Evolutionary conservation across 2,329 filamentous ascomycete species (phyloP).

Genomic region (Neopestalotiopsis sp.): DNA sequence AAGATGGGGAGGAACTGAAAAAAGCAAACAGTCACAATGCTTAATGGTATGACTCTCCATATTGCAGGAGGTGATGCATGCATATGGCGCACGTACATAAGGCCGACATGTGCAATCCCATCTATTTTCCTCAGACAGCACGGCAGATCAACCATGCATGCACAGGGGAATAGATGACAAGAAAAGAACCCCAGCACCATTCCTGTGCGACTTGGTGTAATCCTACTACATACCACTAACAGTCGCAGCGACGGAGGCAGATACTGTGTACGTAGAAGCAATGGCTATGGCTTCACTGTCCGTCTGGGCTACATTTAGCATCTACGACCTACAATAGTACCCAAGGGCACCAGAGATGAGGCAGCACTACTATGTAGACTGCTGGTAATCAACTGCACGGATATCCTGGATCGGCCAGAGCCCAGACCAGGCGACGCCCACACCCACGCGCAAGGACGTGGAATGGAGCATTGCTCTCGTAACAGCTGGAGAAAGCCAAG

Average conservation of each 20-base stretch:
- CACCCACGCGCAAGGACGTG: constrained; percentile 14
- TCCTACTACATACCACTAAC: neutral
- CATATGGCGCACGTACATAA: neutral
- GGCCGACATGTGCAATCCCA: neutral
- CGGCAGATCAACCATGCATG: constrained; percentile 1
- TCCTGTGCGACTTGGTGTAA: neutral
- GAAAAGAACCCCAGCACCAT: neutral
- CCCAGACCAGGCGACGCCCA: constrained; percentile 1
- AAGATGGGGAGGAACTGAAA: neutral
- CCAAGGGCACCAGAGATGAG: neutral
- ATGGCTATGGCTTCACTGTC: neutral
- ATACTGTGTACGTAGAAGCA: neutral
- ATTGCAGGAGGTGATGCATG: constrained; percentile 4
- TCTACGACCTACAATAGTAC: neutral
- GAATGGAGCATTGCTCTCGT: constrained; percentile 2
- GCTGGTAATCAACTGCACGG: neutral
- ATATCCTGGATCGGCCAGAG: constrained; percentile 10
- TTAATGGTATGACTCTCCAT: neutral
- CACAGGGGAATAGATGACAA: neutral
- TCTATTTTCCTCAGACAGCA: neutral
- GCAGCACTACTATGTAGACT: neutral
- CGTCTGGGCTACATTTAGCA: neutral
- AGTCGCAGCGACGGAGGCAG: neutral
- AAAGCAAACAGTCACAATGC: neutral
- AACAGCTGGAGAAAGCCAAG: constrained; percentile 3